Percentiles rank a stretch among this genome's conserved stretches.
These are phyloP conservation scores for Polyporus arcularius DNA, from an alignment of 768 basidiomycete genomes.

Conservation along the genomic window DNA sequence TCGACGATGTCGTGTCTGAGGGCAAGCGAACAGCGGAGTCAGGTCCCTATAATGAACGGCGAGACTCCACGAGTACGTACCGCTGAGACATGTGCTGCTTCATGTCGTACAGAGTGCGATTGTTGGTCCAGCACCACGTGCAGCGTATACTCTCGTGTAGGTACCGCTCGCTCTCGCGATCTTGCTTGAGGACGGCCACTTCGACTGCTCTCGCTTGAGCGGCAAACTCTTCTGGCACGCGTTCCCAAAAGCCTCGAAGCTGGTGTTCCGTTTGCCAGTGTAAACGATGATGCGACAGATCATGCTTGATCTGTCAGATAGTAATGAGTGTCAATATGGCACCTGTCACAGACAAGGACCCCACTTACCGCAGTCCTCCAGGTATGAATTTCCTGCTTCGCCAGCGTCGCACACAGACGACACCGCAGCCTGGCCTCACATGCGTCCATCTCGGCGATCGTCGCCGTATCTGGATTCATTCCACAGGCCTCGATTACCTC, in stretches of 20 bases:
- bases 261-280: neutral
- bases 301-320: neutral
- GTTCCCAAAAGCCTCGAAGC: neutral
- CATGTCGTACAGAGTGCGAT: neutral
- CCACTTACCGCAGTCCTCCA: neutral
- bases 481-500: neutral
- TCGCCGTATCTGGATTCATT: neutral
- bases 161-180: neutral
- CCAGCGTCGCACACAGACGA: neutral
- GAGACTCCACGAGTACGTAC: neutral
- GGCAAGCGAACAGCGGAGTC: neutral
- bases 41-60: neutral
- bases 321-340: neutral
- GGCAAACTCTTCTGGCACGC: neutral
- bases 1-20: neutral
- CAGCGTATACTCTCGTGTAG: neutral
- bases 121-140: neutral
- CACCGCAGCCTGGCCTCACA: neutral
- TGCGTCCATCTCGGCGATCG: neutral
- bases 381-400: neutral
- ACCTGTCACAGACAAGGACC: no score
- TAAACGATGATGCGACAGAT: neutral
- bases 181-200: neutral
- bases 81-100: neutral
- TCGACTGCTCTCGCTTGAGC: neutral